Evolutionary conservation across 176 grass and related monocot species (phyloP), one percentile per base, ranked within the genome.

Genomic region (Secale cereale): DNA sequence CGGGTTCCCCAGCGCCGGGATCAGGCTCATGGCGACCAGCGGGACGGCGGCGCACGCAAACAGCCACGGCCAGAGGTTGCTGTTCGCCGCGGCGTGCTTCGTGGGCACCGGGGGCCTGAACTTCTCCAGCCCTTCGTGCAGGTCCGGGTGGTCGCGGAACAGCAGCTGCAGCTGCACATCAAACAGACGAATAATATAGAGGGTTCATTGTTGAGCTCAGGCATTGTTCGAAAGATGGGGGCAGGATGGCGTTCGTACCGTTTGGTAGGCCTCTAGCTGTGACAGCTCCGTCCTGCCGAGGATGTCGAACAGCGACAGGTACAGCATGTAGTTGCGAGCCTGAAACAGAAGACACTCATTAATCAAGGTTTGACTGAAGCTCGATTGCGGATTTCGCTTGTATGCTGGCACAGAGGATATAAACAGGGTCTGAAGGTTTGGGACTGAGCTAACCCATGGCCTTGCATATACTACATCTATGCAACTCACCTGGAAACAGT

Each of bases 251-350:
- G 32, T 52, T 20, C 52, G 0, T 72, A 95, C 93, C 74, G 90
- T 40, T 82, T n/a, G 77, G 81, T 95, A 90, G 29, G 64, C 87
- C 65, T 95, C 83, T 1, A 22, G 13, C 29, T 80, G 79, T 31
- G 74, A 85, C 46, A 84, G 43, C 48, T 90, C 93, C 59, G 73
- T 81, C 76, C 84, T 90, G 52, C 88, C 78, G 11, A 95, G 88
- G 79, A 92, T 86, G 64, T 90, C 82, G 22, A 92, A 92, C 40
- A 92, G 37, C 7, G 90, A 90, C 36, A 81, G 80, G 59, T 95
- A 95, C 31, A 95, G 25, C 65, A 78, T 89, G 61, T 81, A 84
- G 28, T 90, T 81, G 20, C 88, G 80, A 26, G 90, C 90, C 93
- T 95, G 90, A 9, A 46, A 77, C 74, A 81, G 23, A 87, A 39